Evolutionary conservation across 371 early-diverging fungal genomes (phyloP).

Genomic region (Apophysomyces ossiformis): DNA sequence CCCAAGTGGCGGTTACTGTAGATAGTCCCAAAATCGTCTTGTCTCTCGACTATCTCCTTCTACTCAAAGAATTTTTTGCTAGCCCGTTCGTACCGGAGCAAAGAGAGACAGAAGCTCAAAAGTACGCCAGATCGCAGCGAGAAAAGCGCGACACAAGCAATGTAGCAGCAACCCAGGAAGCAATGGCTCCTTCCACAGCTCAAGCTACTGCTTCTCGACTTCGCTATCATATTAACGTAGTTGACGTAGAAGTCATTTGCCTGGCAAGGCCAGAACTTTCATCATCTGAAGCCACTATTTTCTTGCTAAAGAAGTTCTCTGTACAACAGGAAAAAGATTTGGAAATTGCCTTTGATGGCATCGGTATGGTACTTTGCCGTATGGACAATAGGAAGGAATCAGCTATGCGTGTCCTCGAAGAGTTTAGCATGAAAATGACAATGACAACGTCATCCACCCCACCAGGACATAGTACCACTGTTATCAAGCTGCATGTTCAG

Average conservation of each 20-base stretch:
- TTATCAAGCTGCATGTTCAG: constrained; percentile 65
- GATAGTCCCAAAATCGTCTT: constrained; percentile 84
- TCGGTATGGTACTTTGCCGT: constrained; percentile 89
- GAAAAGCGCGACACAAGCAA: background rate
- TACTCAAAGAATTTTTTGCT: constrained; percentile 73
- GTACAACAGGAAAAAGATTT: constrained; percentile 70
- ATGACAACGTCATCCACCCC: constrained; percentile 63
- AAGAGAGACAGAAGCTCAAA: constrained; percentile 45
- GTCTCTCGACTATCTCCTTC: constrained; percentile 82
- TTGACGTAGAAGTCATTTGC: constrained; percentile 84
- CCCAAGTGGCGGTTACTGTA: constrained; percentile 69
- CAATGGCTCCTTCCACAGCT: constrained; percentile 16
- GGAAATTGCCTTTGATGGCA: constrained; percentile 69
- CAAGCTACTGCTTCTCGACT: constrained; percentile 1
- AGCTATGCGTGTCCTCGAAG: constrained; percentile 80
- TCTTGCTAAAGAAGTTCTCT: constrained; percentile 77
- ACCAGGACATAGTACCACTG: constrained; percentile 59
- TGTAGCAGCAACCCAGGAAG: background rate
- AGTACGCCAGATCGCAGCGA: constrained; percentile 43
- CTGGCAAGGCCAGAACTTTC: constrained; percentile 74
- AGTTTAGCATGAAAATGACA: constrained; percentile 71
- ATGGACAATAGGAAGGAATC: constrained; percentile 83
- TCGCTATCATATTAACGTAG: constrained; percentile 73
- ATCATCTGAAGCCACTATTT: constrained; percentile 87
- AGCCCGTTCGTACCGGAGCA: constrained; percentile 51